Percentiles rank a stretch among this genome's conserved stretches.
phyloP scores from a whole-genome alignment of 768 basidiomycete species.

The Botryobasidium botryosum region DNA sequence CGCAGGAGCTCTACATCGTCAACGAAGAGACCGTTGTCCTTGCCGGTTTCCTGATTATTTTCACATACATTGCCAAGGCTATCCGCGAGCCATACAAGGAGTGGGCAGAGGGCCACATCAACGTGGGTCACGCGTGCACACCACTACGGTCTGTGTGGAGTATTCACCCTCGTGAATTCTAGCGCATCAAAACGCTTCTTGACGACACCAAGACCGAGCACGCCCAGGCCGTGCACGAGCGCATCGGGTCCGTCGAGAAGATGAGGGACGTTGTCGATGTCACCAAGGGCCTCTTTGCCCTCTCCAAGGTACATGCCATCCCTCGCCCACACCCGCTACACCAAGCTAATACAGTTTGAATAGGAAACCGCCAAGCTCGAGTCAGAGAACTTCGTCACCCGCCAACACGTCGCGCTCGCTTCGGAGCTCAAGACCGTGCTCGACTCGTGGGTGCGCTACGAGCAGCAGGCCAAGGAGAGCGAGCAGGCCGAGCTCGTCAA shows the following conservation, averaged over 20 bases:
- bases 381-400: conserved; percentile 73
- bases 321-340: background rate
- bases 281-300: conserved; percentile 75
- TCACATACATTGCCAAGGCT: conserved; percentile 63
- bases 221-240: conserved; percentile 81
- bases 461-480: conserved; percentile 90
- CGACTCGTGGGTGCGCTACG: conserved; percentile 96
- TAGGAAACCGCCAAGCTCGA: conserved; percentile 90
- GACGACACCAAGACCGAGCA: conserved; percentile 72
- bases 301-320: conserved; percentile 57
- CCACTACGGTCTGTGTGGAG: background rate
- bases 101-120: conserved; percentile 83
- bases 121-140: conserved; percentile 18
- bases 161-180: background rate
- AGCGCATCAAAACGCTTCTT: conserved; percentile 64
- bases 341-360: background rate
- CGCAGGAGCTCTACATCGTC: conserved; percentile 91
- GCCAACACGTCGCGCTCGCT: conserved; percentile 75
- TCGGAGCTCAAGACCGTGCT: conserved; percentile 85
- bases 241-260: conserved; percentile 78
- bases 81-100: conserved; percentile 76
- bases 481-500: conserved; percentile 88
- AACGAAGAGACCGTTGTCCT: conserved; percentile 92
- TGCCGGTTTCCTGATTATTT: conserved; percentile 66
- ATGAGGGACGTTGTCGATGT: conserved; percentile 92